These are phyloP conservation scores for Candida ipomoeae DNA, from an alignment of 805 yeast species.

Conservation along the genomic window DNA sequence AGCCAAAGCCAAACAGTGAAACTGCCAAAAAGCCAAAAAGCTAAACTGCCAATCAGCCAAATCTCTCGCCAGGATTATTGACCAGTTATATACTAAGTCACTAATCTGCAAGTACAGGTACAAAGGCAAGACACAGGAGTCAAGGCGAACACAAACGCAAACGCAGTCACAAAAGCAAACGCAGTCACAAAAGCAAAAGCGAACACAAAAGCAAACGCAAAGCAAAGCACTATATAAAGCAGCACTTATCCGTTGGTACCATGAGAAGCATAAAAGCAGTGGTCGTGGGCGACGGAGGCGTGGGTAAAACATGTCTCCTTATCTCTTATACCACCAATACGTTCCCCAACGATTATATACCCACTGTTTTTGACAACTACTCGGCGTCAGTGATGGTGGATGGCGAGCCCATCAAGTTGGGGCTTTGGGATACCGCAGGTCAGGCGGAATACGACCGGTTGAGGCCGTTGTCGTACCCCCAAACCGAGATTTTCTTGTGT, in stretches of 20 bases:
- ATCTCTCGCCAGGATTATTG: too few species aligned
- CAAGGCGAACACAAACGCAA: too few species aligned
- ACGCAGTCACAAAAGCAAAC: too few species aligned
- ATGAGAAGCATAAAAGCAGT: slow-evolving; percentile 91
- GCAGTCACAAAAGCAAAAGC: too few species aligned
- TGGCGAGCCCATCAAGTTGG: slow-evolving; percentile 76
- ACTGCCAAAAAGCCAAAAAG: too few species aligned
- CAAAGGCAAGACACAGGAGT: too few species aligned
- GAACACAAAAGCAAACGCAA: too few species aligned
- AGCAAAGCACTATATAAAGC: too few species aligned
- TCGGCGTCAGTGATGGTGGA: slow-evolving; percentile 81
- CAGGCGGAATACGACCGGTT: slow-evolving; percentile 88
- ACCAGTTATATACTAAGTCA: too few species aligned
- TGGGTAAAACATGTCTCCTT: slow-evolving; percentile 86
- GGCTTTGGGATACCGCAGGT: slow-evolving; percentile 96
- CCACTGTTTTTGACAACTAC: slow-evolving; percentile 91
- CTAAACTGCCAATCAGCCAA: too few species aligned
- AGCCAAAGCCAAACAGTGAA: too few species aligned
- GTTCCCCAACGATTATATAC: slow-evolving; percentile 89
- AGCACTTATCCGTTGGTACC: not conserved
- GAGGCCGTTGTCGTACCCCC: slow-evolving; percentile 87
- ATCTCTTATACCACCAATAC: slow-evolving; percentile 89
- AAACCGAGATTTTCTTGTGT: slow-evolving; percentile 80
- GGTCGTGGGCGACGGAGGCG: slow-evolving; percentile 94
- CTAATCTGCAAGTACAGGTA: too few species aligned